Percentiles rank a stretch among this genome's conserved stretches.
These are phyloP conservation scores for Oryza officinalis DNA, from an alignment of 176 grass and related monocot species.

Conservation along the genomic window DNA sequence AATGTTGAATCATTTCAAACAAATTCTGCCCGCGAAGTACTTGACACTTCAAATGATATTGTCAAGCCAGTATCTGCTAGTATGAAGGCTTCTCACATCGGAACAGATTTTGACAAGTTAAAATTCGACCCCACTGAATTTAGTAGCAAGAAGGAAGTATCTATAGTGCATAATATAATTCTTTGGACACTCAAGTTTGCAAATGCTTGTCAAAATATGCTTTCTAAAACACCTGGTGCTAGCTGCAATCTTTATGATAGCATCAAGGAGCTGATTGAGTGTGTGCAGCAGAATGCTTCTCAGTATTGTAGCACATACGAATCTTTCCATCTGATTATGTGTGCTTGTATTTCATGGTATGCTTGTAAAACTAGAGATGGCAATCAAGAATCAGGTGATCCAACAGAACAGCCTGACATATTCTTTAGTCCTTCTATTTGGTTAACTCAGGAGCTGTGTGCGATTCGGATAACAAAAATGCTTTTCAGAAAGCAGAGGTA, in stretches of 20 bases:
- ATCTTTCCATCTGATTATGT: conserved; percentile 56
- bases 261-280: conserved; percentile 52
- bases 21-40: conserved; percentile 9
- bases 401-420: not conserved
- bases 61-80: not conserved
- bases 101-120: conserved; percentile 19
- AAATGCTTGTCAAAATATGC: conserved; percentile 55
- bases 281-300: conserved; percentile 45
- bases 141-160: conserved; percentile 15
- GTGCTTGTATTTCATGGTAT: conserved; percentile 37
- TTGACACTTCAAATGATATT: conserved; percentile 29
- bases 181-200: conserved; percentile 51
- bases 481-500: conserved; percentile 66
- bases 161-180: conserved; percentile 37
- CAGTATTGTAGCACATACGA: conserved; percentile 58
- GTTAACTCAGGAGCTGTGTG: conserved; percentile 60
- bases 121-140: conserved; percentile 22
- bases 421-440: conserved; percentile 41
- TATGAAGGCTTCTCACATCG: conserved; percentile 26
- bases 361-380: conserved; percentile 33
- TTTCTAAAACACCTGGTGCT: conserved; percentile 36
- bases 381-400: conserved; percentile 34
- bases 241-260: conserved; percentile 46
- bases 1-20: conserved; percentile 32
- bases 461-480: conserved; percentile 53